Evolutionary conservation across 1,139 yeast species (phyloP).

Genomic region (Zygoascus meyerae): DNA sequence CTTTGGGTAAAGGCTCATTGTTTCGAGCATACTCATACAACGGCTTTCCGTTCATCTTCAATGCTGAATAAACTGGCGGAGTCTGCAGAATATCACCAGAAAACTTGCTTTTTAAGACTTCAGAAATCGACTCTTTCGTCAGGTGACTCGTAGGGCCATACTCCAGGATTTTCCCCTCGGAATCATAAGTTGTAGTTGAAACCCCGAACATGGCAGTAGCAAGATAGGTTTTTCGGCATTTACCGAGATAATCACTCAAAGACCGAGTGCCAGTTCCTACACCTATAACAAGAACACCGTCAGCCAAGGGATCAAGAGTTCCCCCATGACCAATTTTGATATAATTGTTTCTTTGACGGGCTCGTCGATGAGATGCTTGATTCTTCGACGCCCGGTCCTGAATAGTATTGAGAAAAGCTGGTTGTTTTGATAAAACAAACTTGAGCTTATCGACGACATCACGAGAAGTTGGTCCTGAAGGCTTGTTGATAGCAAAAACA

Average conservation of each 20-base stretch:
- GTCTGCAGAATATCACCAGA: constrained; percentile 78
- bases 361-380: constrained; percentile 35
- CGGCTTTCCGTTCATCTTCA: constrained; percentile 92
- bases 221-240: constrained; percentile 64
- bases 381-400: constrained; percentile 26
- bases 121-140: constrained; percentile 46
- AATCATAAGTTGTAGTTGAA: constrained; percentile 90
- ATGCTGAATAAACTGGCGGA: constrained; percentile 92
- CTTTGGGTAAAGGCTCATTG: constrained; percentile 76
- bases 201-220: constrained; percentile 83
- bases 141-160: constrained; percentile 55
- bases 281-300: constrained; percentile 89
- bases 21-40: constrained; percentile 90
- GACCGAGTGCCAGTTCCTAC: constrained; percentile 85
- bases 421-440: constrained; percentile 53
- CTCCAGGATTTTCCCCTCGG: constrained; percentile 75
- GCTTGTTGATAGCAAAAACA: constrained; percentile 88
- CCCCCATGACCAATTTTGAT: constrained; percentile 98
- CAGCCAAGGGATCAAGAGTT: constrained; percentile 89
- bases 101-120: constrained; percentile 50
- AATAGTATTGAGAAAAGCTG: constrained; percentile 53
- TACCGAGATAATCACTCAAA: constrained; percentile 61
- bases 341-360: constrained; percentile 45
- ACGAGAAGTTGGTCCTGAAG: constrained; percentile 78
- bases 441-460: constrained; percentile 64